These are phyloP conservation scores for Trametes coccinea DNA, from an alignment of 768 basidiomycete genomes.

Conservation along the genomic window DNA sequence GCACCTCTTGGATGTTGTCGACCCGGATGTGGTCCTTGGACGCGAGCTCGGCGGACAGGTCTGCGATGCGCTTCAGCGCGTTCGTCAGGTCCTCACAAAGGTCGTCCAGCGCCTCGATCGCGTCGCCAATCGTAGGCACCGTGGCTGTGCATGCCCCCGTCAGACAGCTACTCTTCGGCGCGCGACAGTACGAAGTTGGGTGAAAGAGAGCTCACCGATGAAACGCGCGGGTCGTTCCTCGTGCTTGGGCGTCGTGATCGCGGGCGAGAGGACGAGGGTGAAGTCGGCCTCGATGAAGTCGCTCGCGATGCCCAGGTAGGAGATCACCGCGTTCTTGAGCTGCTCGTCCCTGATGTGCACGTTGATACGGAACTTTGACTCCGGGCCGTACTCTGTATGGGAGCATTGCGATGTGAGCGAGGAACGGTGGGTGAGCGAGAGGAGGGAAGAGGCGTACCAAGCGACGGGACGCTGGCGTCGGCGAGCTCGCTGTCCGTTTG, in stretches of 20 bases:
- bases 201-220: slow-evolving; percentile 44
- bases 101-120: slow-evolving; percentile 63
- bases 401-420: background rate
- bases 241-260: slow-evolving; percentile 55
- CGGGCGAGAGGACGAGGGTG: slow-evolving; percentile 67
- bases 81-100: slow-evolving; percentile 62
- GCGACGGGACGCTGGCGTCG: slow-evolving; percentile 52
- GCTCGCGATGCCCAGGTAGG: slow-evolving; percentile 70
- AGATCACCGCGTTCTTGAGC: slow-evolving; percentile 60
- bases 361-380: slow-evolving; percentile 59
- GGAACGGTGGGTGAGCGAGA: background rate
- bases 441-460: slow-evolving; percentile 43
- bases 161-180: background rate
- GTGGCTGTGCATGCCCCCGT: slow-evolving; percentile 48
- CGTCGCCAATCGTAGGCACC: slow-evolving; percentile 74
- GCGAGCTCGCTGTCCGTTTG: slow-evolving; percentile 66
- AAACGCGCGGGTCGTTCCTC: slow-evolving; percentile 61
- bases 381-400: slow-evolving; percentile 47
- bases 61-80: slow-evolving; percentile 64
- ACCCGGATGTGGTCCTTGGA: slow-evolving; percentile 70
- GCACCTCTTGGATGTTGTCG: slow-evolving; percentile 73
- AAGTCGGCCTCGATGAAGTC: slow-evolving; percentile 82
- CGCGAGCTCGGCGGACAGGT: slow-evolving; percentile 68
- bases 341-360: slow-evolving; percentile 57
- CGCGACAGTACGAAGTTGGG: background rate